Base-by-base conservation (phyloP, 768 basidiomycete genomes). In the Kwoniella shandongensis region DNA sequence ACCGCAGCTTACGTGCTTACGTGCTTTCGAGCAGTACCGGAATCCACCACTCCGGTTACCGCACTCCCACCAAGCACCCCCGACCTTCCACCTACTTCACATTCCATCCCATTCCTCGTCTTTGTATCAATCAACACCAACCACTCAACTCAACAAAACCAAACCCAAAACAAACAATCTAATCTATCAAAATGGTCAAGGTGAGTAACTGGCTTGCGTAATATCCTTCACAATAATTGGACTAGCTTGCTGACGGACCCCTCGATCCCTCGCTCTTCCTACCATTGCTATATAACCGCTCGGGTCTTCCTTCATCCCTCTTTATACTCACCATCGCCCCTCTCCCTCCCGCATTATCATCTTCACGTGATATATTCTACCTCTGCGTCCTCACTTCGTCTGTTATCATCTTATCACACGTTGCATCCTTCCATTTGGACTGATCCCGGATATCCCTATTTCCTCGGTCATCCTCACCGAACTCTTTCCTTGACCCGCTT, bases 111-210 rank as follows among this genome's bases (percentile, higher is more conserved):
- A 40, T 51, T 51, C 38, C 50, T 38, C 41, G 26, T 40, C 18
- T 36, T 38, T 1, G 12, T 36, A 7, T 38, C 27, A 22, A 35
- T 27, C 38, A 25, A 36, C n/a, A 20, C 39, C 5, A 27, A 41
- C 13, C 32, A 32, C 13, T 32, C 32, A 8, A 42, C 17, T 17
- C 17, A 42, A n/a, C n/a, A 7, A 42, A 7, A 8, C n/a, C 20
- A 54, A 44, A 22, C 52, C 25, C 35, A 48, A 41, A 30, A 29
- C 26, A 49, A 35, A 18, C 29, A 51, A 27, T 44, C 39, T 25
- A 38, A 57, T 45, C 58, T 40, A 44, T 35, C 53, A 68, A 59
- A 63, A 69, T 69, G 67, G 67, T 69, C 67, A 69, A 69, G 62
- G 67, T 69, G 47, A 32, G 67, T 65, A 6, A 44, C n/a, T 23